A percentile compares a stretch with the other conserved stretches of the same genome.
phyloP scores from a whole-genome alignment of 106 monocot genomes.

The Phalaenopsis equestris region DNA sequence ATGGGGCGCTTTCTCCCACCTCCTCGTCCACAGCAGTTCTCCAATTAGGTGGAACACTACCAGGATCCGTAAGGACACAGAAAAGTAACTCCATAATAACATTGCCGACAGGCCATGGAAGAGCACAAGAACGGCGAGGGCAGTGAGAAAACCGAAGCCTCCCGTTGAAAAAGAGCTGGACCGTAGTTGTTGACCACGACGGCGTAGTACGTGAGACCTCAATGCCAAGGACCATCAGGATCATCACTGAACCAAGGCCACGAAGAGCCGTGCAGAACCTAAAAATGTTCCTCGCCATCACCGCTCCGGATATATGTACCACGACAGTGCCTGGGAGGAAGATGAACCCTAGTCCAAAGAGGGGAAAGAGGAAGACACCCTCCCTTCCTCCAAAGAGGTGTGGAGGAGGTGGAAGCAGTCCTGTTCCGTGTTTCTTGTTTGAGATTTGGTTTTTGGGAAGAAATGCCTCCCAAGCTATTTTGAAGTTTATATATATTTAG shows the following conservation, averaged over 20 bases:
- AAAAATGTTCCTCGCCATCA: conserved; percentile 99
- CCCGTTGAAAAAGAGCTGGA: conserved; percentile 42
- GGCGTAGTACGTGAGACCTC: conserved; percentile 90
- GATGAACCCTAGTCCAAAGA: not conserved
- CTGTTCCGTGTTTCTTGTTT: no score
- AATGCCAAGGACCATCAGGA: conserved; percentile 76
- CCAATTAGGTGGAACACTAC: conserved; percentile 83
- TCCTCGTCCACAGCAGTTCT: conserved; percentile 71
- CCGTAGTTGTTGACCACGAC: conserved; percentile 88
- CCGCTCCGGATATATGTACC: conserved; percentile 77
- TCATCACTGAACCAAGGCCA: conserved; percentile 98
- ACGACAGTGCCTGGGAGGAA: not conserved
- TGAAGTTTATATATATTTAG: no score
- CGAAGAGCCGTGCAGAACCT: conserved; percentile 84
- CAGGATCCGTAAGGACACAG: conserved; percentile 96
- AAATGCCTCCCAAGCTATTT: no score
- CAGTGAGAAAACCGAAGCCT: conserved; percentile 28
- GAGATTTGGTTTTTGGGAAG: no score
- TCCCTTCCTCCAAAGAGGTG: not conserved
- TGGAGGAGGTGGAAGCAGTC: no score
- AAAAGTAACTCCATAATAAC: conserved; percentile 96
- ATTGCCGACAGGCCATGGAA: conserved; percentile 78
- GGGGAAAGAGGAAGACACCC: not conserved
- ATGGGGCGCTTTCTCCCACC: conserved; percentile 55
- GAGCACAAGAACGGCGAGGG: conserved; percentile 44